phyloP scores from a whole-genome alignment of 129 eudicot species.

The Flaveria sonorensis region DNA sequence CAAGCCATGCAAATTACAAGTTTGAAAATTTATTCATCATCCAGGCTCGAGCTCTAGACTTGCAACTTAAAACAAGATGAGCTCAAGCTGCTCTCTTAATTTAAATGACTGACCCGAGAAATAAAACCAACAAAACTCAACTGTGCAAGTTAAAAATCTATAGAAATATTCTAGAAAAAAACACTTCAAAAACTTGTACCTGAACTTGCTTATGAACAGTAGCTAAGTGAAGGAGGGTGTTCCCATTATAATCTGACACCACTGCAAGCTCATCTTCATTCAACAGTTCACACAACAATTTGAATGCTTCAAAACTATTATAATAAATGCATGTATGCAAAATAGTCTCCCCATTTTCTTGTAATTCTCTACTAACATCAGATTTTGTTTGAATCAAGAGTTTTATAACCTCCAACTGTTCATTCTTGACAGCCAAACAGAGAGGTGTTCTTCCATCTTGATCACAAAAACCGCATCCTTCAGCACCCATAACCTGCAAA shows the following conservation, averaged over 20 bases:
- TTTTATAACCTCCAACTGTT: slow-evolving; percentile 22
- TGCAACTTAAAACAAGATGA: no score
- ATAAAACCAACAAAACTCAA: no score
- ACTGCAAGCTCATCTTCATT: slow-evolving; percentile 27
- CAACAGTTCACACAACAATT: slow-evolving; percentile 27
- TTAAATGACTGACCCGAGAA: no score
- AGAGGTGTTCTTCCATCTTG: slow-evolving; percentile 34
- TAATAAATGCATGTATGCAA: slow-evolving; percentile 22
- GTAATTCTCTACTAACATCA: background rate
- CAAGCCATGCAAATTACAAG: no score
- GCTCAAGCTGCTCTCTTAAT: no score
- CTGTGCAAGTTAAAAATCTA: no score
- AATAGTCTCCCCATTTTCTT: slow-evolving; percentile 17
- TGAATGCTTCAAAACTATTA: slow-evolving; percentile 29
- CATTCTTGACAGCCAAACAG: slow-evolving; percentile 24
- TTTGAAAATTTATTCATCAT: no score
- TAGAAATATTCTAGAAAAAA: no score
- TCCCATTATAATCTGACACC: slow-evolving; percentile 13
- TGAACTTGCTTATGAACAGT: background rate
- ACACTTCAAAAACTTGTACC: background rate
- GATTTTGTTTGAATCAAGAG: background rate
- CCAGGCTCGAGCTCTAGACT: no score
- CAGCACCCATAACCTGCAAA: slow-evolving; percentile 17
- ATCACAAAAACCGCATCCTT: slow-evolving; percentile 19
- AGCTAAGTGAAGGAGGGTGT: slow-evolving; percentile 25